Percentiles rank a stretch among this genome's conserved stretches.
Conservation (phyloP, 1,284 basidiomycete species). For the Sporisorium scitamineum region DNA sequence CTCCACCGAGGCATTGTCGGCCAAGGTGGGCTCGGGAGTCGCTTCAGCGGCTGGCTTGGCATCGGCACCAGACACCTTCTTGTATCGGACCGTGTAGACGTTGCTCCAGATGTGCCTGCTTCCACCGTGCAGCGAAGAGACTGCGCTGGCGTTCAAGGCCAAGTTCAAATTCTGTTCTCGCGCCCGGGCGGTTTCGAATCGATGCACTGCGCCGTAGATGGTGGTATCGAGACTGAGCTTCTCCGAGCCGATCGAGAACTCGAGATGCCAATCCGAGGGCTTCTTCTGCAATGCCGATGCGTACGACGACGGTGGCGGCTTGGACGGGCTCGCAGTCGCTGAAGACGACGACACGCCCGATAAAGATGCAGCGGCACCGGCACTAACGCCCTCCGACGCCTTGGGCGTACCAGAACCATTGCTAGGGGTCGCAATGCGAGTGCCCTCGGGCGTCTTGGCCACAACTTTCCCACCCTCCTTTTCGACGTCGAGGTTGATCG, state of each 20-base stretch:
- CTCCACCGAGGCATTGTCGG: constrained; percentile 28
- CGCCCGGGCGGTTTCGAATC: constrained; percentile 75
- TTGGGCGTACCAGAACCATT: constrained; percentile 54
- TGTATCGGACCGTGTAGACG: constrained; percentile 90
- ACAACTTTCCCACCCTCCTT: constrained; percentile 77
- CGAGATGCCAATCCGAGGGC: constrained; percentile 94
- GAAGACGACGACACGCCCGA: constrained; percentile 32
- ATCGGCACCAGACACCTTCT: constrained; percentile 87
- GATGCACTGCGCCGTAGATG: constrained; percentile 94
- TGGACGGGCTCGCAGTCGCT: constrained; percentile 28
- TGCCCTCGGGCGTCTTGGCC: constrained; percentile 95
- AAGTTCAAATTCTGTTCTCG: constrained; percentile 14
- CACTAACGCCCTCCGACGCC: constrained; percentile 62
- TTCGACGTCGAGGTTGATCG: constrained; percentile 59
- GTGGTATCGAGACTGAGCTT: constrained; percentile 86
- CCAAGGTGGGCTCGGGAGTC: constrained; percentile 56
- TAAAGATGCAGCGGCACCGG: constrained; percentile 14
- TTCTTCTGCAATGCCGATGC: constrained; percentile 91
- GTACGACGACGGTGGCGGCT: constrained; percentile 76
- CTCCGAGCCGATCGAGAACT: constrained; percentile 91
- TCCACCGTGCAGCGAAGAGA: constrained; percentile 21
- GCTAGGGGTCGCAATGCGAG: constrained; percentile 87
- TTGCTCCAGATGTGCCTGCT: constrained; percentile 83
- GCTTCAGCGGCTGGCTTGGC: constrained; percentile 67
- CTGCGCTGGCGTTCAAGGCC: constrained; percentile 2